Percentiles rank a stretch among this genome's conserved stretches.
Evolutionary conservation across 805 yeast genomes (phyloP).

Genomic region (Suhomyces faveliae): DNA sequence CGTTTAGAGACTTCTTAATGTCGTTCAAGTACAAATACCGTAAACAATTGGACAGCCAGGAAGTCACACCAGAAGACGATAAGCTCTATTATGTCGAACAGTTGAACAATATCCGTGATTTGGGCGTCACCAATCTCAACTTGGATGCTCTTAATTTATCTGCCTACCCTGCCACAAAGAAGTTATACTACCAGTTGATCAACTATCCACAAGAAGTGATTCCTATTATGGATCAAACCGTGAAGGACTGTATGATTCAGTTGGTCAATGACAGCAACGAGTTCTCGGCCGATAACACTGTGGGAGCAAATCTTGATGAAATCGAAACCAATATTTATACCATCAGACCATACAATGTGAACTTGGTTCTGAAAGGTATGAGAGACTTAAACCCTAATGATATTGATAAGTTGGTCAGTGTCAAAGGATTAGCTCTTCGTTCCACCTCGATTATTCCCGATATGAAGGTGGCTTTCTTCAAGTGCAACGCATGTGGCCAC

Average conservation of each 20-base stretch:
- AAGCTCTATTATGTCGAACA: constrained; percentile 70
- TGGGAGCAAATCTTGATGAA: constrained; percentile 48
- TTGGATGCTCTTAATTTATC: constrained; percentile 79
- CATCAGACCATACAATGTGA: constrained; percentile 85
- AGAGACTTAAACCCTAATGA: constrained; percentile 18
- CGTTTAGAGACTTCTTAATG: constrained; percentile 80
- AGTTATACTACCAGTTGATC: constrained; percentile 79
- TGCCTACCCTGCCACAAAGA: constrained; percentile 71
- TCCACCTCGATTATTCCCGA: constrained; percentile 93
- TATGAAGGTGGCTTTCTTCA: constrained; percentile 96
- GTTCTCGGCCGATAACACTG: constrained; percentile 22
- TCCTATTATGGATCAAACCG: constrained; percentile 96
- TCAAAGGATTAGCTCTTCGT: constrained; percentile 87
- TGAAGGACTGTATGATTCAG: constrained; percentile 84
- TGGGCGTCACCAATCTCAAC: constrained; percentile 80
- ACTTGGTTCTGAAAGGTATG: constrained; percentile 40
- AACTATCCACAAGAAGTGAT: constrained; percentile 96
- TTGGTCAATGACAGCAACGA: constrained; percentile 51
- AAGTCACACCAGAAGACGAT: constrained; percentile 57
- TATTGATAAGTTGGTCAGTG: constrained; percentile 82
- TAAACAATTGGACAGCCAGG: constrained; percentile 42
- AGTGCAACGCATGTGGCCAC: constrained; percentile 92
- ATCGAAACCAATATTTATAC: constrained; percentile 82
- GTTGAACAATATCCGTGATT: constrained; percentile 68
- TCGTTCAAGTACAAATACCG: constrained; percentile 79